Percentiles rank a stretch among this genome's conserved stretches.
phyloP scores from a whole-genome alignment of 225 moss, liverwort and hornwort species.

The Takakia lepidozioides region DNA sequence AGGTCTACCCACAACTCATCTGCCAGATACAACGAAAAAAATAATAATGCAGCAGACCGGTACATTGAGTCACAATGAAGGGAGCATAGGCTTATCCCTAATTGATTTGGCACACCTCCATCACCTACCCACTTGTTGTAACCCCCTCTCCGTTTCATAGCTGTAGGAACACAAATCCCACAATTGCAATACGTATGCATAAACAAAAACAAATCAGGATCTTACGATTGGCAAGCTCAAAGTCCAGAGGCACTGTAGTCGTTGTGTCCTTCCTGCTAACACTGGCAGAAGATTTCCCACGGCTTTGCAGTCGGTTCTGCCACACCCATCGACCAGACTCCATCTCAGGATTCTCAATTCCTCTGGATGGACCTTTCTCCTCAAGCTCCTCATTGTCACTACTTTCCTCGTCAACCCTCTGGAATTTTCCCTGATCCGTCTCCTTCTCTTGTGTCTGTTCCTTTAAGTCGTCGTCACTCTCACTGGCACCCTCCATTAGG shows the following conservation, averaged over 20 bases:
- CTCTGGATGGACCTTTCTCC: constrained; percentile 12
- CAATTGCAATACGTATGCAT: too few relatives aligned
- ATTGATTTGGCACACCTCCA: too few relatives aligned
- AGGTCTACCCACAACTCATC: too few relatives aligned
- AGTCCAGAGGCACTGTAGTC: constrained; percentile 18
- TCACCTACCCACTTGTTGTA: too few relatives aligned
- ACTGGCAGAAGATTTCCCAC: constrained; percentile 14
- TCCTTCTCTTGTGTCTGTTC: too few relatives aligned
- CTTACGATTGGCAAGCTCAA: constrained; percentile 29
- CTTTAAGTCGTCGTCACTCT: background rate
- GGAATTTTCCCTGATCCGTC: too few relatives aligned
- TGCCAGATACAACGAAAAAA: too few relatives aligned
- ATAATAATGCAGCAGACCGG: too few relatives aligned
- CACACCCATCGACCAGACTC: constrained; percentile 29
- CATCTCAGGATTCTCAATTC: constrained; percentile 16
- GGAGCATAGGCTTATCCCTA: too few relatives aligned
- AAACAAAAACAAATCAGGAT: background rate
- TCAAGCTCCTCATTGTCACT: constrained; percentile 15
- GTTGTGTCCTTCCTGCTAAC: constrained; percentile 24
- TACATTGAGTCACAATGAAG: too few relatives aligned
- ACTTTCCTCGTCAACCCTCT: constrained; percentile 12
- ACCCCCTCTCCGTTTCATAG: too few relatives aligned
- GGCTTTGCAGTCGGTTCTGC: constrained; percentile 33
- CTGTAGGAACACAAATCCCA: too few relatives aligned
- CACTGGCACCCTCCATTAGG: constrained; percentile 17